Conservation (phyloP, 139 green algal genomes). For the Prasinococcaceae sp. region DNA sequence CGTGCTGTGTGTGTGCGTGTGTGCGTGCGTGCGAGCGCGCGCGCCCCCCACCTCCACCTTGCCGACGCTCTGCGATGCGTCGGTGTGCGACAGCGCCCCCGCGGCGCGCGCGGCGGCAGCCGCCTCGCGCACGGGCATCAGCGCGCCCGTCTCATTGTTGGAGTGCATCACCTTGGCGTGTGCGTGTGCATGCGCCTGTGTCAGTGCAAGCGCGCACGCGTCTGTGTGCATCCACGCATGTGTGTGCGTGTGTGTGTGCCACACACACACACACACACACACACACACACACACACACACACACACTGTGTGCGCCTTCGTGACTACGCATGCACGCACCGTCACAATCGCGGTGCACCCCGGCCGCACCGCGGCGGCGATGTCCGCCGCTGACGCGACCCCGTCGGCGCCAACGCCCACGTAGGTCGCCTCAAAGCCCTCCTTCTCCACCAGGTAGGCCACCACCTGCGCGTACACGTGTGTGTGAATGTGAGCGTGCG, state of each 20-base stretch:
- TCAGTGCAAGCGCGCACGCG: no score
- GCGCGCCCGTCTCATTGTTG: constrained; percentile 56
- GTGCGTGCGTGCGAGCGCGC: no score
- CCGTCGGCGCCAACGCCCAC: constrained; percentile 43
- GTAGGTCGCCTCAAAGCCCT: constrained; percentile 25
- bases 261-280: background rate
- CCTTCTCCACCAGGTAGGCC: constrained; percentile 18
- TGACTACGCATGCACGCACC: no score
- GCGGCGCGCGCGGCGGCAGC: constrained; percentile 3
- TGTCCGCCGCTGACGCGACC: constrained; percentile 28
- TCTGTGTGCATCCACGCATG: no score
- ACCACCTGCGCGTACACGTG: no score
- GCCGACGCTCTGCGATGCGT: constrained; percentile 61
- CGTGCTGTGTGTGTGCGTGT: no score
- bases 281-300: background rate
- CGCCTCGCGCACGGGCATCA: constrained; percentile 21
- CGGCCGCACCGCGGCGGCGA: constrained; percentile 25
- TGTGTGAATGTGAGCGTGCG: no score
- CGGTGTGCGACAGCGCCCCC: constrained; percentile 41
- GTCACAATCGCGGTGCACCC: no score
- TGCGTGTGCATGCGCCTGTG: no score
- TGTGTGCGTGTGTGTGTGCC: background rate
- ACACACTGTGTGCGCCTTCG: no score
- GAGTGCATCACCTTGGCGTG: constrained; percentile 56
- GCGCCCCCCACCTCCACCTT: no score